These are phyloP conservation scores for Exophiala viscosa DNA, from an alignment of 2,329 filamentous ascomycete species.

Conservation along the genomic window DNA sequence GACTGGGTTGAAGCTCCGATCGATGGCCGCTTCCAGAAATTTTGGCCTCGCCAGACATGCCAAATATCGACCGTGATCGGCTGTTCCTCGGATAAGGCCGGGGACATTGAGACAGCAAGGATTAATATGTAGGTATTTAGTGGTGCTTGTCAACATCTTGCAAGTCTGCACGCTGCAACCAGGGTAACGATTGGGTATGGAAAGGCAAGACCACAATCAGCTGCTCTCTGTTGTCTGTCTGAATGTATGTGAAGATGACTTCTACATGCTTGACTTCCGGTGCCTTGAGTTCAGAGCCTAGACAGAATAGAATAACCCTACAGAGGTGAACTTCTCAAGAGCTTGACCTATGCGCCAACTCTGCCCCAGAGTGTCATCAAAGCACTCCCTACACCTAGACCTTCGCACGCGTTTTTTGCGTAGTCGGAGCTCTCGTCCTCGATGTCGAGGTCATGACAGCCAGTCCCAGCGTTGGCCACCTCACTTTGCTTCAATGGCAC, in stretches of 20 bases:
- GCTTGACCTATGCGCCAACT: background rate
- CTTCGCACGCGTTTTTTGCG: background rate
- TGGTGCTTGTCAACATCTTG: background rate
- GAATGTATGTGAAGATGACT: too few species aligned
- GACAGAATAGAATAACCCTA: background rate
- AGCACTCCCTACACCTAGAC: conserved; percentile 6
- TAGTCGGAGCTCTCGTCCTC: background rate
- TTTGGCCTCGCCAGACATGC: conserved; percentile 5
- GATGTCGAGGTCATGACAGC: too few species aligned
- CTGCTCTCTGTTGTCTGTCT: too few species aligned
- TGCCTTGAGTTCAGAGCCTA: too few species aligned
- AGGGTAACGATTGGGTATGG: too few species aligned
- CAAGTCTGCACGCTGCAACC: background rate
- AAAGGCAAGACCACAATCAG: too few species aligned
- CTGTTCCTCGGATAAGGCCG: background rate
- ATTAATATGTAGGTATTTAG: too few species aligned
- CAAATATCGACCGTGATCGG: background rate
- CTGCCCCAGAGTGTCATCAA: background rate
- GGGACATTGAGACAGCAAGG: background rate
- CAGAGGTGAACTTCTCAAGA: background rate
- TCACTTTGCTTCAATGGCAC: too few species aligned
- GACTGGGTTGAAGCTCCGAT: conserved; percentile 11
- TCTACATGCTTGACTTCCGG: too few species aligned
- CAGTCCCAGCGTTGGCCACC: too few species aligned
- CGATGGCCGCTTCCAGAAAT: conserved; percentile 1